Evolutionary conservation across 2,329 filamentous ascomycete genomes (phyloP).

Genomic region (Aspergillus viridinutans): DNA sequence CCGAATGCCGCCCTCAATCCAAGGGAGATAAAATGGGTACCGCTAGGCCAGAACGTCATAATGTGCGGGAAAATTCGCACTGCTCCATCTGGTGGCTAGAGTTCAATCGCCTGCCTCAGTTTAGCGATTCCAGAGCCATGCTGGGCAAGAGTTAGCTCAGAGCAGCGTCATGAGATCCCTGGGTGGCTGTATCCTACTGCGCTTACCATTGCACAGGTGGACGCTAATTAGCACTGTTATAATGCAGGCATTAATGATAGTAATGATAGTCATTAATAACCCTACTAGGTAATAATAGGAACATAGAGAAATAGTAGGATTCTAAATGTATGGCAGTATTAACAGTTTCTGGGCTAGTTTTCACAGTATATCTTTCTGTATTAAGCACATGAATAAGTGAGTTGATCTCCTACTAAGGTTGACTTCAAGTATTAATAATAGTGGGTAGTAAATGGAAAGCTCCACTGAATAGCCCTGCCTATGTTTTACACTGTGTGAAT

Average conservation of each 20-base stretch:
- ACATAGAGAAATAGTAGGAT: neutral
- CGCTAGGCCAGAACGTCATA: slow-evolving; percentile 77
- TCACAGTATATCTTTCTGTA: neutral
- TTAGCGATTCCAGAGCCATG: neutral
- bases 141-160: neutral
- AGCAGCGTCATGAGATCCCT: neutral
- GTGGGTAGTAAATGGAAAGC: neutral
- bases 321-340: neutral
- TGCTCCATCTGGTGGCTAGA: slow-evolving; percentile 1
- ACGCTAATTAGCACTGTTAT: neutral
- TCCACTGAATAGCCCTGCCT: no score
- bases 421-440: neutral
- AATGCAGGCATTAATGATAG: neutral
- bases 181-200: neutral
- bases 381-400: neutral
- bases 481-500: no score
- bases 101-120: neutral
- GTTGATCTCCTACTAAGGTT: neutral
- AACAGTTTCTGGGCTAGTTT: neutral
- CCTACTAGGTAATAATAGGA: neutral
- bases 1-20: slow-evolving; percentile 62
- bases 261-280: neutral
- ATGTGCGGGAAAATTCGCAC: slow-evolving; percentile 62
- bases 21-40: slow-evolving; percentile 65
- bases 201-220: neutral